Evolutionary conservation across 2,329 filamentous ascomycete species (phyloP).

Genomic region (Aspergillus ochraceoroseus): DNA sequence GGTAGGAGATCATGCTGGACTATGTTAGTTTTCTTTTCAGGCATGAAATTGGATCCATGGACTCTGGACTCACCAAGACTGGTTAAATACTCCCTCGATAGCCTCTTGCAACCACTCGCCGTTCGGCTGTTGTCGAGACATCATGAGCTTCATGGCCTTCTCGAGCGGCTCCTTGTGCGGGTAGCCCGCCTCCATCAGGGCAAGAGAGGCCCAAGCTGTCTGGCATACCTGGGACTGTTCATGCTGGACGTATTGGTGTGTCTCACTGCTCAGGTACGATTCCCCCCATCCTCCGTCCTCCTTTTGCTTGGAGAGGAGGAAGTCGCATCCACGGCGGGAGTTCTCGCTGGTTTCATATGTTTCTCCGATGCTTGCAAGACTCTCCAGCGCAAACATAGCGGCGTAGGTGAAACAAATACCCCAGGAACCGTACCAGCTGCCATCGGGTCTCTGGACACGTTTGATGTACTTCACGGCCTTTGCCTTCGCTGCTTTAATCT

Average conservation of each 20-base stretch:
- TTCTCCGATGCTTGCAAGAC: conserved; percentile 74
- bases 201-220: conserved; percentile 85
- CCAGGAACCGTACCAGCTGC: conserved; percentile 98
- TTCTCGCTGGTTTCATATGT: conserved; percentile 68
- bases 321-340: conserved; percentile 73
- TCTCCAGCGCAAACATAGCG: conserved; percentile 91
- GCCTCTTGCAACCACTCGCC: conserved; percentile 94
- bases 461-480: conserved; percentile 80
- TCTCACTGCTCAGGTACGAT: conserved; percentile 81
- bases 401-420: conserved; percentile 98
- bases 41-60: background rate
- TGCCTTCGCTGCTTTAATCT: conserved; percentile 68
- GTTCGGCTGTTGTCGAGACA: conserved; percentile 77
- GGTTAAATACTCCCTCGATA: conserved; percentile 98
- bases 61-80: conserved; percentile 69
- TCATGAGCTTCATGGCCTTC: conserved; percentile 72
- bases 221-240: conserved; percentile 83
- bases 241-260: conserved; percentile 69
- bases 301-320: conserved; percentile 78
- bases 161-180: conserved; percentile 67
- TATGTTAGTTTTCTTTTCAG: conserved; percentile 19
- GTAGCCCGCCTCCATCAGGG: conserved; percentile 74
- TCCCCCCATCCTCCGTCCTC: conserved; percentile 95
- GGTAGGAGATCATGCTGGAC: conserved; percentile 88
- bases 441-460: conserved; percentile 68